Percentiles rank a stretch among this genome's conserved stretches.
Evolutionary conservation across 2,329 filamentous ascomycete species (phyloP).

Genomic region (Orbilia brochopaga): DNA sequence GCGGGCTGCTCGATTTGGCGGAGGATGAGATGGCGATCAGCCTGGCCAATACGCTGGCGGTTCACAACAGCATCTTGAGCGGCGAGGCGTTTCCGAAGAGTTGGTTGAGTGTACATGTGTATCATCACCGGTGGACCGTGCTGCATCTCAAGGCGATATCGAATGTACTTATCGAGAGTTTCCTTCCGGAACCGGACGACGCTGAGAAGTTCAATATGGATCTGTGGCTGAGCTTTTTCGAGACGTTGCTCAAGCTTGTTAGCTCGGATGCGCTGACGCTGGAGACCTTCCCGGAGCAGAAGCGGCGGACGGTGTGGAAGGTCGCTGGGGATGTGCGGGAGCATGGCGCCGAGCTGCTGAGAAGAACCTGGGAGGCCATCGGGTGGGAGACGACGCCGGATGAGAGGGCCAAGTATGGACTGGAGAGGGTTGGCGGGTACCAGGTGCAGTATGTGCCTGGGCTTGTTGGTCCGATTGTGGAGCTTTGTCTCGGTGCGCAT

Average conservation of each 20-base stretch:
- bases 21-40: conserved; percentile 77
- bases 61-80: conserved; percentile 85
- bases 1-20: conserved; percentile 75
- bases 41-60: conserved; percentile 77
- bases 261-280: conserved; percentile 86
- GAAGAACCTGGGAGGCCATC: conserved; percentile 89
- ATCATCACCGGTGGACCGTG: conserved; percentile 89
- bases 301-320: conserved; percentile 95
- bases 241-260: conserved; percentile 83
- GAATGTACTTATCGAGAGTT: conserved; percentile 77
- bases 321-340: conserved; percentile 96
- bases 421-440: conserved; percentile 89
- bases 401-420: conserved; percentile 75
- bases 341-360: conserved; percentile 82
- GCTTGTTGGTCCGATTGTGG: conserved; percentile 87
- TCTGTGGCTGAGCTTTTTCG: conserved; percentile 92
- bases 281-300: conserved; percentile 96
- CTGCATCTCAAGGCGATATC: conserved; percentile 82
- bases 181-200: conserved; percentile 86
- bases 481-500: conserved; percentile 92
- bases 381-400: conserved; percentile 91
- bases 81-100: conserved; percentile 86
- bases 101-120: conserved; percentile 93
- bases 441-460: conserved; percentile 97
- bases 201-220: conserved; percentile 91